Evolutionary conservation across 495 filamentous ascomycete species (phyloP).

Genomic region (Thozetella sp.): DNA sequence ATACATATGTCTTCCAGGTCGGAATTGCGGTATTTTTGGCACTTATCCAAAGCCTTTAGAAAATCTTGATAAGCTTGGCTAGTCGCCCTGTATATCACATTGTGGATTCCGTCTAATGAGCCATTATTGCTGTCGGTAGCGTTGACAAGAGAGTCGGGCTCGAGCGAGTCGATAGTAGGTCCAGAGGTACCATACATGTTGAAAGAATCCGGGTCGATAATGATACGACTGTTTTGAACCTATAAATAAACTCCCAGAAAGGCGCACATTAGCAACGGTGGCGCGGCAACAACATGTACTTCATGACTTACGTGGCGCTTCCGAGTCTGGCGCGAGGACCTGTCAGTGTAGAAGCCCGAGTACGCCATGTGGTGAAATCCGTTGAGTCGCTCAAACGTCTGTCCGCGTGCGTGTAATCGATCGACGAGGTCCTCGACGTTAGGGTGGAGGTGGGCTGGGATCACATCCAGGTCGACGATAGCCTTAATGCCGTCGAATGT

Average conservation of each 20-base stretch:
- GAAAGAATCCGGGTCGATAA: slow-evolving; percentile 4
- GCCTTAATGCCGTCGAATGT: slow-evolving; percentile 52
- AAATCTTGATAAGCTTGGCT: background rate
- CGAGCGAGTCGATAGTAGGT: background rate
- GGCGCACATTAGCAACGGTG: no score
- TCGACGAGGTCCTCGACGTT: slow-evolving; percentile 23
- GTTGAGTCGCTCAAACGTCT: slow-evolving; percentile 41
- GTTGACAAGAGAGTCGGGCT: background rate
- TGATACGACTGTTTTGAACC: background rate
- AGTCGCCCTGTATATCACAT: background rate
- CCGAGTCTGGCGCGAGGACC: background rate
- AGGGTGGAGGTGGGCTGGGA: slow-evolving; percentile 16
- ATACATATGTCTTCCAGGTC: background rate
- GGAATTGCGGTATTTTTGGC: background rate
- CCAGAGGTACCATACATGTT: background rate
- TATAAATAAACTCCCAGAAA: slow-evolving; percentile 4
- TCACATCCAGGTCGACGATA: slow-evolving; percentile 38
- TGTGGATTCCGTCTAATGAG: background rate
- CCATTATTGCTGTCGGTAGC: background rate
- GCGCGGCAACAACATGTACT: background rate
- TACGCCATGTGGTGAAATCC: slow-evolving; percentile 57
- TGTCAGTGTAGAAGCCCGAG: background rate
- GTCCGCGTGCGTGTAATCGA: slow-evolving; percentile 28
- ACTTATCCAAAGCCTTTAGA: slow-evolving; percentile 2
- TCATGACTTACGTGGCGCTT: slow-evolving; percentile 34